These are phyloP conservation scores for Crithidia sp. DNA, from an alignment of 208 protist genomes.

Conservation along the genomic window DNA sequence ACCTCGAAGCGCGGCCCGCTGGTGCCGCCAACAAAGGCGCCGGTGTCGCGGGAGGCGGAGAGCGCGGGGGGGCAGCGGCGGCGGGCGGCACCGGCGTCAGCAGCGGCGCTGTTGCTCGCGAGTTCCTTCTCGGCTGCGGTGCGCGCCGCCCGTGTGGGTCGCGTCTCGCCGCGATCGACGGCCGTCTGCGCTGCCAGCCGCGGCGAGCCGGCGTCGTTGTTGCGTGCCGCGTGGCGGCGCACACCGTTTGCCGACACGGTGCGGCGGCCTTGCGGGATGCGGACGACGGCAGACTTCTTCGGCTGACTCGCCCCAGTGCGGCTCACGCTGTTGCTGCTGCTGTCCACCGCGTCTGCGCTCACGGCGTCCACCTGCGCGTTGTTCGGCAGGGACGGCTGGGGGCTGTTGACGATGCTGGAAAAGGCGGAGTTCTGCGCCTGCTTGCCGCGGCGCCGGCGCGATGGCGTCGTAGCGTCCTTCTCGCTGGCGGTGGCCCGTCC, in stretches of 20 bases:
- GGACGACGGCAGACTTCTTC: constrained; percentile 19
- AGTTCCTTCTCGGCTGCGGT: background rate
- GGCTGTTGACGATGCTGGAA: constrained; percentile 8
- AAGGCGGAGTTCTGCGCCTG: background rate
- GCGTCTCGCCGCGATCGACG: constrained; percentile 13
- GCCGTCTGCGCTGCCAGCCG: background rate
- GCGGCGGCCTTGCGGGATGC: constrained; percentile 12
- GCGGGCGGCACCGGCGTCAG: background rate
- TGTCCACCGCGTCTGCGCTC: background rate
- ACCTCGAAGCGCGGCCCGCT: constrained; percentile 9
- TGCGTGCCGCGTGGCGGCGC: background rate
- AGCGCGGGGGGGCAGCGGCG: constrained; percentile 9
- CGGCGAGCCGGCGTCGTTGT: background rate
- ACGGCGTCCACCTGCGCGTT: constrained; percentile 5
- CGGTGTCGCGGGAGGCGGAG: background rate
- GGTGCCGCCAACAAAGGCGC: background rate
- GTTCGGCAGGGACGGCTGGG: constrained; percentile 17
- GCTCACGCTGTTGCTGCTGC: constrained; percentile 6
- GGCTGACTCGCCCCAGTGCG: background rate
- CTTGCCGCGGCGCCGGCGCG: constrained; percentile 1
- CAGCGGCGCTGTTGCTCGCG: background rate
- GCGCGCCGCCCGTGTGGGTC: constrained; percentile 13
- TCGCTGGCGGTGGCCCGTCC: background rate
- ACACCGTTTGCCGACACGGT: constrained; percentile 18
- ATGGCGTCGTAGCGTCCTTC: background rate